Evolutionary conservation across 108 stramenopile genomes (phyloP).

Genomic region (Nitzschia sp.): DNA sequence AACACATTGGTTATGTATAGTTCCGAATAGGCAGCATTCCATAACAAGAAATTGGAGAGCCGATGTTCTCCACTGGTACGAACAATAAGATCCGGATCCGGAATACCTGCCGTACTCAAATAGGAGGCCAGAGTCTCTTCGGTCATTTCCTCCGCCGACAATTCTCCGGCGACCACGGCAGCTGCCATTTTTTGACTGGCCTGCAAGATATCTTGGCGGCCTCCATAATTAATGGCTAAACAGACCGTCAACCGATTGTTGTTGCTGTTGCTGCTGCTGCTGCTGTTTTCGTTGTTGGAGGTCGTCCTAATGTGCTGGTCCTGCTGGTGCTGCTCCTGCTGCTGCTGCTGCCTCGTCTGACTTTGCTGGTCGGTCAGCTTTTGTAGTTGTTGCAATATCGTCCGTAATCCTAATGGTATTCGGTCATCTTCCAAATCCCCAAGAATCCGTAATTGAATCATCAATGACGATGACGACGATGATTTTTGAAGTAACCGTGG

Average conservation of each 20-base stretch:
- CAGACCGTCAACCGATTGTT: constrained; percentile 61
- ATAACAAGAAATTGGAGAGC: constrained; percentile 88
- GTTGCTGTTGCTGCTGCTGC: background rate
- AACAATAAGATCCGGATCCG: constrained; percentile 82
- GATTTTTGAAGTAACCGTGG: background rate
- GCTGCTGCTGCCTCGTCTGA: no score
- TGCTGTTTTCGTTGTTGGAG: constrained; percentile 2
- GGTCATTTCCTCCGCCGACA: constrained; percentile 37
- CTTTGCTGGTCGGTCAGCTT: background rate
- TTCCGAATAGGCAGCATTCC: constrained; percentile 85
- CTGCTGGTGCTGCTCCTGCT: no score
- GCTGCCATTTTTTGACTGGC: constrained; percentile 59
- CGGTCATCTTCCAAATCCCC: constrained; percentile 74
- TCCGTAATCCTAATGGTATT: constrained; percentile 52
- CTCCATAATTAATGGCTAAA: constrained; percentile 90
- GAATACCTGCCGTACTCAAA: constrained; percentile 50
- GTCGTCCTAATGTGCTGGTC: background rate
- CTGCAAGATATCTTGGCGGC: constrained; percentile 80
- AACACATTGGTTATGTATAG: constrained; percentile 58
- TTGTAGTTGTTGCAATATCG: constrained; percentile 28
- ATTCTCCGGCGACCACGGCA: constrained; percentile 22
- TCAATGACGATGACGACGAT: no score
- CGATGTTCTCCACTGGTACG: constrained; percentile 88
- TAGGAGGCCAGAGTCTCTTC: constrained; percentile 43
- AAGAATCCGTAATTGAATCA: constrained; percentile 55